Evolutionary conservation across 2,329 filamentous ascomycete species (phyloP).

Genomic region (Colletotrichum caudatum): DNA sequence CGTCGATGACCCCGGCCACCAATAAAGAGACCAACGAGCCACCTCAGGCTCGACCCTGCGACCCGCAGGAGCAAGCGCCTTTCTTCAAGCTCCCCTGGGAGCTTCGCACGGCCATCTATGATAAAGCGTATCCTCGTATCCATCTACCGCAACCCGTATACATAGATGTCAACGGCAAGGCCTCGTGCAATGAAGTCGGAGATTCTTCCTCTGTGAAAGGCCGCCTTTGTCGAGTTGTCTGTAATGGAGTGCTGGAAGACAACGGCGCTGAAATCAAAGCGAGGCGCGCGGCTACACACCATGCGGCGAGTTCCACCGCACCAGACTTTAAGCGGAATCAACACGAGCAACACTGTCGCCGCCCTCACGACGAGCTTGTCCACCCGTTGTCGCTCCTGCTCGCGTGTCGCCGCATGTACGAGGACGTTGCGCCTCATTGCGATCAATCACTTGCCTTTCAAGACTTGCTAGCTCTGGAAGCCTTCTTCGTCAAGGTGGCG

Average conservation of each 20-base stretch:
- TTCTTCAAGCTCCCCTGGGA: conserved; percentile 26
- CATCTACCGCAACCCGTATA: conserved; percentile 12
- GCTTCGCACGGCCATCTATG: conserved; percentile 19
- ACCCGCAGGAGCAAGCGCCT: conserved; percentile 21
- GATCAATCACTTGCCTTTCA: conserved; percentile 29
- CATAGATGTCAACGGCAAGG: conserved; percentile 2
- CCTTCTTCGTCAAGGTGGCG: conserved; percentile 7
- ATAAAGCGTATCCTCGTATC: conserved; percentile 23
- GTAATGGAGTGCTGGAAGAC: not conserved
- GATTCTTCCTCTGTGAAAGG: not conserved
- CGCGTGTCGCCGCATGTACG: conserved; percentile 25
- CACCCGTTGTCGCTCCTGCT: conserved; percentile 10
- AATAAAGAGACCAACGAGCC: not conserved
- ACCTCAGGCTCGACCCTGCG: not conserved
- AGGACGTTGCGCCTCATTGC: conserved; percentile 25
- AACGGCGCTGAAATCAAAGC: conserved; percentile 11
- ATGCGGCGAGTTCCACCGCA: not conserved
- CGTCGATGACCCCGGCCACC: not conserved
- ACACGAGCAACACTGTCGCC: not conserved
- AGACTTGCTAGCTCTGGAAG: conserved; percentile 13
- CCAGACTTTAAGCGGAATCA: not conserved
- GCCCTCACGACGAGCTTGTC: not conserved
- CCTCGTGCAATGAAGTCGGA: conserved; percentile 4
- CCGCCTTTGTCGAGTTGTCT: conserved; percentile 8
- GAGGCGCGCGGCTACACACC: not conserved